phyloP scores from a whole-genome alignment of 192 early-diverging fungal genomes.

The Cladochytrium replicatum region DNA sequence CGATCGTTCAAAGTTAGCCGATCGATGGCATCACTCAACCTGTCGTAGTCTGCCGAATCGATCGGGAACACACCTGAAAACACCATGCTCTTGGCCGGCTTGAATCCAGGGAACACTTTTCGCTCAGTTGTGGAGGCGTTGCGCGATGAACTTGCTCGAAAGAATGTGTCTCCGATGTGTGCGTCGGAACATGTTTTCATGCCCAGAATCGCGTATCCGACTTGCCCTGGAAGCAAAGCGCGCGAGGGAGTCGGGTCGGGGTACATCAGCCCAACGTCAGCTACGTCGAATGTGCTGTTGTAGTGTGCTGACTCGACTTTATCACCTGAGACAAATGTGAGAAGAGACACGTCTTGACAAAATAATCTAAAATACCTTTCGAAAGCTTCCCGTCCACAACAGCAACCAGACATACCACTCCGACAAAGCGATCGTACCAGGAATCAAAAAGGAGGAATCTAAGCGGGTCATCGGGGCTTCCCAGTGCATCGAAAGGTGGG shows the following conservation, averaged over 20 bases:
- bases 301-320: conserved; percentile 72
- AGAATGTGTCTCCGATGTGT: conserved; percentile 90
- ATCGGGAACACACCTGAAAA: conserved; percentile 92
- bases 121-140: conserved; percentile 43
- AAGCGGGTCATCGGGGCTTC: conserved; percentile 55
- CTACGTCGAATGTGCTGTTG: conserved; percentile 73
- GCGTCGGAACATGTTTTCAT: conserved; percentile 92
- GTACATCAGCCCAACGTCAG: conserved; percentile 89
- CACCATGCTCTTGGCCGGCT: conserved; percentile 92
- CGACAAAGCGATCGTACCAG: conserved; percentile 96
- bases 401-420: conserved; percentile 90
- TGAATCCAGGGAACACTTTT: conserved; percentile 78
- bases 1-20: conserved; percentile 94
- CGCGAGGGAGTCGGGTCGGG: conserved; percentile 67
- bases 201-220: conserved; percentile 83
- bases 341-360: not conserved
- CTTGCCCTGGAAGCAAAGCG: conserved; percentile 40
- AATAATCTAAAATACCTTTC: conserved; percentile 37
- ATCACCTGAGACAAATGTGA: conserved; percentile 45
- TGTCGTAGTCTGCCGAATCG: conserved; percentile 78
- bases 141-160: conserved; percentile 6
- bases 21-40: conserved; percentile 82
- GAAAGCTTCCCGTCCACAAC: conserved; percentile 72
- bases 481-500: no score
- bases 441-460: conserved; percentile 90